Base-by-base conservation (phyloP, 192 early-diverging fungal genomes). In the Neocallimastix lanati region DNA sequence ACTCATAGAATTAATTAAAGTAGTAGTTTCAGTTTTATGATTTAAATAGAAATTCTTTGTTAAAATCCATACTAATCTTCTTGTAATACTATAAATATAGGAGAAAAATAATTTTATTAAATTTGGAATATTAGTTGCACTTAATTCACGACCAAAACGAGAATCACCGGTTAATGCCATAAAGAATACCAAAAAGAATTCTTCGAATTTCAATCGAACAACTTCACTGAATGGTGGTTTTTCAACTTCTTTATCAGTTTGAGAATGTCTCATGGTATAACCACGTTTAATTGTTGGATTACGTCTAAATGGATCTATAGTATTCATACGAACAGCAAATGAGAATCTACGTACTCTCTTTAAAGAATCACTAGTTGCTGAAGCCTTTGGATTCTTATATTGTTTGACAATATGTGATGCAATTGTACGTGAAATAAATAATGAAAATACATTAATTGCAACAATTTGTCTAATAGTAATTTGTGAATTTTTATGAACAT, bases 81-180 rank as follows among this genome's bases (percentile, higher is more conserved):
- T 79, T 38, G 79, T 77, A 28, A 40, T 12, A 81, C 83, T 40
- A 50, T 28, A 78, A 77, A 77, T 33, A 29, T 28, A 78, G 81
- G 58, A 84, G 16, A 67, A 67, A 13, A 77, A 82, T 67, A 67
- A 25, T 21, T 67, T 67, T 9, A 67, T 25, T 7, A 67, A 9
- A 25, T 21, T 16, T n/a, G 50, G 21, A 6, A 38, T 38, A 29
- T 83, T 35, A 14, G 29, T 29, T 25, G 83, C 36, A 38, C 50
- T 67, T n/a, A 85, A 38, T 80, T 85, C 84, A 15, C 82, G 79
- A 21, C 84, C 84, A 79, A 85, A 85, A 35, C 85, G 84, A 50
- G 38, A 38, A 79, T 85, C 84, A 6, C 84, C 84, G 2, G 84
- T 85, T 29, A 85, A 77, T 11, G 84, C 80, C 50, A 85, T 50